These are phyloP conservation scores for Coemansia sp. DNA, from an alignment of 192 early-diverging fungal species.

Conservation along the genomic window DNA sequence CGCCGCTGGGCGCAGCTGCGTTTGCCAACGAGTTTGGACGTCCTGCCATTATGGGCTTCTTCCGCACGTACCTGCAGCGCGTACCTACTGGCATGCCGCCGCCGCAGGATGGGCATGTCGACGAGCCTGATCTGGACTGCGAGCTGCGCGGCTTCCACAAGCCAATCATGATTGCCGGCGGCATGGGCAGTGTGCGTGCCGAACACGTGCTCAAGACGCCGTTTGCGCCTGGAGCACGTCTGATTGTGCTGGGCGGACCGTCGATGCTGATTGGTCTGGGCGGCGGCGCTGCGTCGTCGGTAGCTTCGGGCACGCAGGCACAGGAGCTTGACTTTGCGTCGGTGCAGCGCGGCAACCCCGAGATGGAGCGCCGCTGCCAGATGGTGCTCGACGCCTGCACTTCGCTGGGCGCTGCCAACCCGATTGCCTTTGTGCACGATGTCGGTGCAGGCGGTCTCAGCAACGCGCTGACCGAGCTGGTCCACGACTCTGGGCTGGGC, in stretches of 20 bases:
- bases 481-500: conserved; percentile 91
- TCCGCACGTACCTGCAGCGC: conserved; percentile 82
- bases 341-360: conserved; percentile 98
- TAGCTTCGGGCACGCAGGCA: conserved; percentile 82
- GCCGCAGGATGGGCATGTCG: conserved; percentile 18
- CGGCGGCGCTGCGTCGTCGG: conserved; percentile 97
- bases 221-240: conserved; percentile 74
- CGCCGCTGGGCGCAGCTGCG: conserved; percentile 94
- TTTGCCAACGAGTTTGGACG: conserved; percentile 99
- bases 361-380: conserved; percentile 98
- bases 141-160: conserved; percentile 98
- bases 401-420: conserved; percentile 71
- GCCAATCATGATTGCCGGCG: conserved; percentile 99
- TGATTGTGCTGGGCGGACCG: conserved; percentile 95
- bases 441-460: conserved; percentile 98
- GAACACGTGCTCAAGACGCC: conserved; percentile 85
- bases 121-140: conserved; percentile 50
- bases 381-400: conserved; percentile 96
- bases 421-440: conserved; percentile 95
- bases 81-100: conserved; percentile 31
- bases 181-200: conserved; percentile 88
- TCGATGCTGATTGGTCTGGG: conserved; percentile 98
- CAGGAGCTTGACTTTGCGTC: conserved; percentile 95
- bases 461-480: conserved; percentile 97
- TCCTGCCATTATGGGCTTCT: conserved; percentile 92